phyloP scores from a whole-genome alignment of 768 basidiomycete species.

The Lyophyllum atratum region DNA sequence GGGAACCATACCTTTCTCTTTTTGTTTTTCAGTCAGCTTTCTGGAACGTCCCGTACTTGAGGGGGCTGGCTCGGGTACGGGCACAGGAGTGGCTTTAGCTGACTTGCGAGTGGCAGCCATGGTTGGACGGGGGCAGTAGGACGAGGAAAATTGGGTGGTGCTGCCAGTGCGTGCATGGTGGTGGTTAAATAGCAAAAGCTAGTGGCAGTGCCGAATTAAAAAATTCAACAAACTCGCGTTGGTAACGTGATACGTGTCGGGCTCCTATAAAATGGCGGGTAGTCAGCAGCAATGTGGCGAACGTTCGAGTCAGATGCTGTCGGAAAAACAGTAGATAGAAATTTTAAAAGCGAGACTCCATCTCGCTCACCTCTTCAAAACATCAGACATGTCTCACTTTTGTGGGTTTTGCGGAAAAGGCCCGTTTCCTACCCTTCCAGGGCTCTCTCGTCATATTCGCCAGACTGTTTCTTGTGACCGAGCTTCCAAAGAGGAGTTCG shows the following conservation, averaged over 20 bases:
- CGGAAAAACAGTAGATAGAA: background rate
- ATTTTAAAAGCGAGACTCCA: too few relatives aligned
- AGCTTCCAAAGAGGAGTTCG: background rate
- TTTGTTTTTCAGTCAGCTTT: background rate
- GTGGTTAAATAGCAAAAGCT: background rate
- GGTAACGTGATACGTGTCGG: background rate
- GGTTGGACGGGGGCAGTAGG: too few relatives aligned
- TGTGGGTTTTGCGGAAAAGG: conserved; percentile 9
- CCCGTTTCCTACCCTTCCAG: background rate
- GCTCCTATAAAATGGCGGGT: background rate
- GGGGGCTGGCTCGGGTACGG: background rate
- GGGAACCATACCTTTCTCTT: background rate
- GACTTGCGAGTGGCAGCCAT: background rate
- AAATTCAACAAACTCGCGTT: background rate
- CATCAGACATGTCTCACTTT: background rate
- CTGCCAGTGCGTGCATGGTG: too few relatives aligned
- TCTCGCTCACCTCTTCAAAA: too few relatives aligned
- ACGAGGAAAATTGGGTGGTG: too few relatives aligned
- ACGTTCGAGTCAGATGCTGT: background rate
- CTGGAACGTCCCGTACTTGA: background rate
- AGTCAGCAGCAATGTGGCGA: background rate
- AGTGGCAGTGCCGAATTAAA: background rate
- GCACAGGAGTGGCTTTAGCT: background rate
- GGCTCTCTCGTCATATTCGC: background rate
- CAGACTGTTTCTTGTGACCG: background rate